Evolutionary conservation across 768 basidiomycete species (phyloP), one percentile per base, ranked within the genome.

Genomic region (Hericium alpestre): DNA sequence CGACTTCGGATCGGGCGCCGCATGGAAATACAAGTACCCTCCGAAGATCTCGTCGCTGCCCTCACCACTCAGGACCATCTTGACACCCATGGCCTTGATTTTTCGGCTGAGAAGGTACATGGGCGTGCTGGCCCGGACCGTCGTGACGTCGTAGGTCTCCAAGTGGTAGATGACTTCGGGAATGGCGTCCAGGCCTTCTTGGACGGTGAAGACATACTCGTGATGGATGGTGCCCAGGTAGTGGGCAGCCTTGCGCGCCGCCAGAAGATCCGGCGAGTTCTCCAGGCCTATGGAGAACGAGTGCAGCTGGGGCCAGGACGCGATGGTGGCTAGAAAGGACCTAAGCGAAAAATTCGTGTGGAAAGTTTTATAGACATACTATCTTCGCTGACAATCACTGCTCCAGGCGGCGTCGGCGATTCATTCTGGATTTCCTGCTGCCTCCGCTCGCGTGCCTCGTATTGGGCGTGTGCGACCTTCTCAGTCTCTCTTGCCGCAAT

Each of bases 81-180:
- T 99, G 54, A 99, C 96, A 57, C 96, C 96, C 90, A 93, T 97
- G 4, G 96, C 95, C 74, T 98, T 99, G 76, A 99, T 94, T 75
- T 99, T 98, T 51, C 96, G 81, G 68, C 89, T 92, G 58, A 99
- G 82, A 27, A 99, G 84, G 72, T 98, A 98, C 96, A 99, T 99
- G 2, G 96, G 96, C 4, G 94, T 97, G 65, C 89, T 92, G 9
- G 96, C 96, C 51, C 96, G 87, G 51, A 97, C 91, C 40, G 96
- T 99, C 27, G 96, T 99, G 57, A 99, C 96, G 70, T 99, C 96
- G 72, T 92, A 98, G 1, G 96, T 98, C 74, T 99, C 96, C 38
- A 99, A 83, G 67, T 98, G 95, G 71, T 97, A 87, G 62, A 99
- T 96, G 58, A 98, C 95, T 57, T 99, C 96, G 4, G 91, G 90